Conservation (phyloP, 495 filamentous ascomycete genomes). For the Aspergillus sclerotioniger region DNA sequence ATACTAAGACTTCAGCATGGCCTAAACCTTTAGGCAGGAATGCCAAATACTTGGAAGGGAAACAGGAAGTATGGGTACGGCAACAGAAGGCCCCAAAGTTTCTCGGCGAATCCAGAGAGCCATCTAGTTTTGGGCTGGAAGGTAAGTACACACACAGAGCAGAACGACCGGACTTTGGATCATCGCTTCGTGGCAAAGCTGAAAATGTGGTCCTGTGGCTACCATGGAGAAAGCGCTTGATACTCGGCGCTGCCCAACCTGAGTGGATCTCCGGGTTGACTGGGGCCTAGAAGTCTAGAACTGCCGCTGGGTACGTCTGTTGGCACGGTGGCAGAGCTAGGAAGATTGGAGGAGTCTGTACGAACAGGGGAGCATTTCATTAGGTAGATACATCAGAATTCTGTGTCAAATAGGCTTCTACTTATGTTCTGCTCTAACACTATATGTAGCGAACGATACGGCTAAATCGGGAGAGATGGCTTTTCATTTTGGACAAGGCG, state of each 20-base stretch:
- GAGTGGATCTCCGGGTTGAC: constrained; percentile 15
- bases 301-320: neutral
- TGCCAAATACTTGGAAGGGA: neutral
- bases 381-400: too few species aligned
- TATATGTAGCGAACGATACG: too few species aligned
- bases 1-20: neutral
- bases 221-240: constrained; percentile 20
- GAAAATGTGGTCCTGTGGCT: constrained; percentile 17
- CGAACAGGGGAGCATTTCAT: too few species aligned
- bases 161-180: constrained; percentile 15
- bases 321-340: neutral
- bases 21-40: too few species aligned
- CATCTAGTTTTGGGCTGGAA: too few species aligned
- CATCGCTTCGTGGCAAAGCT: constrained; percentile 22
- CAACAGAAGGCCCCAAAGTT: too few species aligned
- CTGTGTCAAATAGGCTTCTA: too few species aligned
- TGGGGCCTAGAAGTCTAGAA: constrained; percentile 20
- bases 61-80: constrained; percentile 5
- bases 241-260: constrained; percentile 20
- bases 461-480: too few species aligned
- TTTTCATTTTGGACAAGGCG: too few species aligned
- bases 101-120: too few species aligned
- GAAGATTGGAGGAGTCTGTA: neutral
- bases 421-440: too few species aligned
- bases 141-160: too few species aligned